Base-by-base conservation (phyloP, 208 protist genomes). In the Acanthamoeba castellanii region DNA sequence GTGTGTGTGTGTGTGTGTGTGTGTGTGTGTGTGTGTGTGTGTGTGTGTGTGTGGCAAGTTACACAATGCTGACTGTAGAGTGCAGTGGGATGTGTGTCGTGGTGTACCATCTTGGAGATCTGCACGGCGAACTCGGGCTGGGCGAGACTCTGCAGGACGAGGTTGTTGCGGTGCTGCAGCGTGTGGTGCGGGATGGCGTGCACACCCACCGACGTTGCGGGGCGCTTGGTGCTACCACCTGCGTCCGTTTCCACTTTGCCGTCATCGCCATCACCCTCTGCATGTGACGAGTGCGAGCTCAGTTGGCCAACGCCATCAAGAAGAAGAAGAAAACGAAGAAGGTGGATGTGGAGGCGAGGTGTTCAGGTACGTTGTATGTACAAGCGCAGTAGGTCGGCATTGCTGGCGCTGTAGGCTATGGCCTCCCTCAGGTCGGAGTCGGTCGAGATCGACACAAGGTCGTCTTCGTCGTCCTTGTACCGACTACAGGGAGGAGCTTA, bases 91-190 rank as follows among this genome's bases (percentile, higher is more conserved):
- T 85, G 45, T 42, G 32, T 18, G 74, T 47, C 5, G 42, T 47
- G 32, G 11, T 18, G 42, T 27, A 88, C 81, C 81, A 88, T 88
- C 20, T 88, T 88, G 25, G 81, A 88, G 22, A 88, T 47, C 34
- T 88, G 81, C 22, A 88, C 81, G 50, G 81, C 81, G 47, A 88
- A 88, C 81, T 88, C 81, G 50, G 81, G 81, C 47, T 88, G 81
- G 11, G 47, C 18, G 3, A 88, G 30, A n/a, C 47, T 64, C 81
- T 88, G 81, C 18, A 88, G 81, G 52, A 88, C 81, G 27, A 88
- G 81, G 81, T 88, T 88, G 81, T 88, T 88, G 50, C 81, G 45
- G 32, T 88, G 81, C 81, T 88, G 81, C 25, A 88, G 45, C 30
- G 81, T 88, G 52, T 88, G 81, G 20, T 88, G 81, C 6, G 81